Evolutionary conservation across 352 stramenopile species (phyloP).

Genomic region (Plasmopara viticola): DNA sequence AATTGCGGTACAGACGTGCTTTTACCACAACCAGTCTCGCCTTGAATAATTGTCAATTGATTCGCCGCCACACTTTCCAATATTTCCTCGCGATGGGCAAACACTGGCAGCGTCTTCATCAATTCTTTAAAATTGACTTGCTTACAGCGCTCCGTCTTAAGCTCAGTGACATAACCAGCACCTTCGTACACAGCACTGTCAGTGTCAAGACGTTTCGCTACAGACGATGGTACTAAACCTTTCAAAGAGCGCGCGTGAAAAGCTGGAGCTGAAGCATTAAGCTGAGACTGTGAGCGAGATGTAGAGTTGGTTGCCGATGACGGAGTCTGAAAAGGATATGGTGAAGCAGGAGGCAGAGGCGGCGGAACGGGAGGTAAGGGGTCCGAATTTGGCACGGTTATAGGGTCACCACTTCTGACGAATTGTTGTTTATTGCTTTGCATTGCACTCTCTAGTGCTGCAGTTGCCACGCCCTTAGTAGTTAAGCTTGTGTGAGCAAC

Average conservation of each 20-base stretch:
- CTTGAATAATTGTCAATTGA: constrained; percentile 90
- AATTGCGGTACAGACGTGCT: constrained; percentile 92
- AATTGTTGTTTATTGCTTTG: constrained; percentile 2
- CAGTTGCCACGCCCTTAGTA: constrained; percentile 12
- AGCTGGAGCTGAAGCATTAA: constrained; percentile 13
- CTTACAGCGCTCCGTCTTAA: constrained; percentile 10
- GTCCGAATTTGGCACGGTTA: background rate
- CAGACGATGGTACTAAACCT: constrained; percentile 34
- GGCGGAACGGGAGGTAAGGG: constrained; percentile 4
- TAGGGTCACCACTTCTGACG: background rate
- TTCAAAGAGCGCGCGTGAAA: constrained; percentile 19
- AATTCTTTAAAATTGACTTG: constrained; percentile 35
- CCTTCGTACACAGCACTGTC: constrained; percentile 20
- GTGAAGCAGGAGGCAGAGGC: constrained; percentile 4
- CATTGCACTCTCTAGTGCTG: constrained; percentile 19
- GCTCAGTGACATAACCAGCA: constrained; percentile 9
- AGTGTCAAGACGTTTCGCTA: constrained; percentile 31
- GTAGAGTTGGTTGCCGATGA: background rate
- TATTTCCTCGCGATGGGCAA: constrained; percentile 83
- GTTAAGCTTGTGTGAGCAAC: constrained; percentile 2
- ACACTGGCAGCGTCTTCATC: constrained; percentile 82
- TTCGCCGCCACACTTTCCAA: constrained; percentile 72
- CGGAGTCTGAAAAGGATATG: constrained; percentile 5
- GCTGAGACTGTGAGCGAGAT: background rate
- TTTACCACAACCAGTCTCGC: constrained; percentile 96